Percentiles rank a stretch among this genome's conserved stretches.
Conservation (phyloP, 2,329 filamentous ascomycete genomes). For the Hypoxylon sp. region DNA sequence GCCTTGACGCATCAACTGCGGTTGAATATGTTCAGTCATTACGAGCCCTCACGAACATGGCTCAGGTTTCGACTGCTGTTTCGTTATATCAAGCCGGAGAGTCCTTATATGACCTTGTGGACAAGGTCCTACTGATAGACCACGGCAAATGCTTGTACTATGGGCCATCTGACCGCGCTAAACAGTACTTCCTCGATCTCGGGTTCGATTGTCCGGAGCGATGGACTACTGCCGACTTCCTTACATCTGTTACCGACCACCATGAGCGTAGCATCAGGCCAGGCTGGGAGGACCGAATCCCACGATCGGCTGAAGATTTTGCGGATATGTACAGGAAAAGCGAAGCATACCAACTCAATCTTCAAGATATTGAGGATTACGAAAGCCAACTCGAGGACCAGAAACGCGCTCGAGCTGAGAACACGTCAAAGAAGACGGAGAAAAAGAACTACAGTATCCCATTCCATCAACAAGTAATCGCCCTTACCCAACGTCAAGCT, state of each 20-base stretch:
- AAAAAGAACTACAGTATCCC: slow-evolving; percentile 63
- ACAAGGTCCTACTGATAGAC: slow-evolving; percentile 74
- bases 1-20: slow-evolving; percentile 71
- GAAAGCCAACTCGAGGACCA: slow-evolving; percentile 56
- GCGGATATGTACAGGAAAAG: slow-evolving; percentile 60
- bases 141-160: slow-evolving; percentile 77
- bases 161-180: slow-evolving; percentile 69
- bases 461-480: slow-evolving; percentile 58
- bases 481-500: slow-evolving; percentile 52
- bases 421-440: slow-evolving; percentile 48
- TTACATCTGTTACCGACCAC: slow-evolving; percentile 76
- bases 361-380: slow-evolving; percentile 62
- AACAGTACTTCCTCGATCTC: slow-evolving; percentile 73
- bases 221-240: slow-evolving; percentile 77
- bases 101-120: slow-evolving; percentile 63
- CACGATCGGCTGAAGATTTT: slow-evolving; percentile 70
- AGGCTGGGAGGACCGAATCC: slow-evolving; percentile 66
- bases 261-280: slow-evolving; percentile 64
- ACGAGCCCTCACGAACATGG: slow-evolving; percentile 72
- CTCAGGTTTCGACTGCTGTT: slow-evolving; percentile 67
- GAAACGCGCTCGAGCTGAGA: slow-evolving; percentile 51
- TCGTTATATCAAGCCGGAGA: slow-evolving; percentile 72
- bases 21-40: slow-evolving; percentile 72
- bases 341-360: slow-evolving; percentile 51
- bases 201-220: slow-evolving; percentile 77